These are phyloP conservation scores for Tubosaeta brunneosetosa DNA, from an alignment of 768 basidiomycete genomes.

Conservation along the genomic window DNA sequence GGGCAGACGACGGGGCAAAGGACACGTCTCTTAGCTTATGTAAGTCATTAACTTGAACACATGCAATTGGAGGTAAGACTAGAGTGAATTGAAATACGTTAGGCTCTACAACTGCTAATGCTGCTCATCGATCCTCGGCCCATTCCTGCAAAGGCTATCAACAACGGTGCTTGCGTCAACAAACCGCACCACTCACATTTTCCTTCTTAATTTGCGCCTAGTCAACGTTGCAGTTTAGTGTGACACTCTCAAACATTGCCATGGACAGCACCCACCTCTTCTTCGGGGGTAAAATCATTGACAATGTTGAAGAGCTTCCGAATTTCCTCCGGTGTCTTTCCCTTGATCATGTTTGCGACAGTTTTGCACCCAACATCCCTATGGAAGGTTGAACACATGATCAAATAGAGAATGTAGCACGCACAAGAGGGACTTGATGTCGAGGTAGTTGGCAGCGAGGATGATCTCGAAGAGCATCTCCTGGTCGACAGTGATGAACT, in stretches of 20 bases:
- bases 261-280: conserved; percentile 63
- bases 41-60: conserved; percentile 21
- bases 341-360: conserved; percentile 99
- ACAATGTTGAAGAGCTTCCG: conserved; percentile 97
- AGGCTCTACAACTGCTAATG: conserved; percentile 18
- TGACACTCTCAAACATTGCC: background rate
- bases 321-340: conserved; percentile 99
- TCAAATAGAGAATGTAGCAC: conserved; percentile 25
- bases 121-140: conserved; percentile 80
- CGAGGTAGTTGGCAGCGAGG: conserved; percentile 98
- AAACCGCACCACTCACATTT: conserved; percentile 60
- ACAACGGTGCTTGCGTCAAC: conserved; percentile 10
- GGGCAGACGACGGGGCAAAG: background rate
- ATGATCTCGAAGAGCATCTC: conserved; percentile 99
- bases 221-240: conserved; percentile 7
- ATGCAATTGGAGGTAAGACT: conserved; percentile 17
- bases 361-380: conserved; percentile 99
- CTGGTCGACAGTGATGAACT: conserved; percentile 97
- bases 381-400: conserved; percentile 1
- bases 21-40: conserved; percentile 13
- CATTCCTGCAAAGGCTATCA: conserved; percentile 59
- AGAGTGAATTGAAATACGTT: conserved; percentile 22
- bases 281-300: conserved; percentile 98
- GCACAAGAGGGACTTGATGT: conserved; percentile 97
- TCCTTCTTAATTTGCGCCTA: conserved; percentile 99